Base-by-base conservation (phyloP, 257 asterid species). In the Haberlea rhodopensis region DNA sequence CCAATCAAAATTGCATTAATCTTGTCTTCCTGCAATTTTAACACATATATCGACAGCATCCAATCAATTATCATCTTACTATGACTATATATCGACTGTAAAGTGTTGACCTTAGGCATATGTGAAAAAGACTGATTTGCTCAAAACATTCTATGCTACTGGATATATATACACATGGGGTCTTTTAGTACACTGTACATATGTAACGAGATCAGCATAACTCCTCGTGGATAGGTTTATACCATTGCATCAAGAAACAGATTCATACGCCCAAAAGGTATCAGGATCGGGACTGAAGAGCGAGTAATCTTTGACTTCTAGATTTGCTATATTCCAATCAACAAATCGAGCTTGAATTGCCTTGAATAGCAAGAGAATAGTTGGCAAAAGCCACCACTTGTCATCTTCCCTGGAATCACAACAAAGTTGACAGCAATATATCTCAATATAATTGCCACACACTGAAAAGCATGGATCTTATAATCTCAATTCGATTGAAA, bases 251-350 rank as follows among this genome's bases (percentile, higher is more conserved):
- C 85, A 91, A 63, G 95, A 81, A 62, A 69, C 72, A 46, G 85
- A 75, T 82, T 91, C 98, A 25, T 85, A 85, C 3, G 95, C 95
- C 98, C 98, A 91, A 72, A 91, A 91, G 53, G 96, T 89, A 75
- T 89, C 98, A 0, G 96, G 92, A 72, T 91, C 90, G 4, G 90
- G 88, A 71, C 85, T 87, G 88, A 80, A 91, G 64, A 91, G 88
- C 45, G 96, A 91, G 23, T 82, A 79, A 74, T 91, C 96, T 75
- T 77, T 85, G 26, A 89, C 85, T 81, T 91, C 98, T 34, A 89
- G 60, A 74, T 89, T 91, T 45, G 96, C 98, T 53, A 89, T 80
- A 70, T 89, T 89, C 96, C 98, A 91, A 76, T 91, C 92, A 3
- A 87, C 85, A 56, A 91, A 80, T 63, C 95, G 90, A 66, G 95